phyloP scores from a whole-genome alignment of 139 green algal species.

The Chlamydomonas schloesseri region DNA sequence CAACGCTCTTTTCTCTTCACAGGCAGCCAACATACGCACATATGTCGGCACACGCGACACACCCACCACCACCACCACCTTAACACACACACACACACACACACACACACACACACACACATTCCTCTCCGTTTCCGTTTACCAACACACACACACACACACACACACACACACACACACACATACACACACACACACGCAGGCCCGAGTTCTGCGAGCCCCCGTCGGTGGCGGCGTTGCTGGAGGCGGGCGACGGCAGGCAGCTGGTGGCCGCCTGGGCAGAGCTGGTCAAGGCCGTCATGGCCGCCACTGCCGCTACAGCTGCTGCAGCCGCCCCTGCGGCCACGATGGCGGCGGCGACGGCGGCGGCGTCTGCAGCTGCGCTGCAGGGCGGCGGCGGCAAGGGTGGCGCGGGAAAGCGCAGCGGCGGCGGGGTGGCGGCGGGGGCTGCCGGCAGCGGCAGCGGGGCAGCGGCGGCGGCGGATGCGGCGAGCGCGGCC shows the following conservation, averaged over 20 bases:
- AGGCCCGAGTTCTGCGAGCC: constrained; percentile 34
- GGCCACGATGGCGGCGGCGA: neutral
- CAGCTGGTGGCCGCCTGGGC: constrained; percentile 36
- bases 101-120: too few species aligned
- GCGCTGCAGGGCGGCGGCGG: neutral
- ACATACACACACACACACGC: too few species aligned
- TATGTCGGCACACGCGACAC: too few species aligned
- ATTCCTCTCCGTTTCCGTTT: too few species aligned
- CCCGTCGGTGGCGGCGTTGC: neutral
- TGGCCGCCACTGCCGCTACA: neutral
- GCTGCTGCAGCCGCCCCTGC: constrained; percentile 1
- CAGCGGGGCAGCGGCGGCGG: constrained; percentile 1
- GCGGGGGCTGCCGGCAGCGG: neutral
- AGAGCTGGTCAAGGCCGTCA: neutral
- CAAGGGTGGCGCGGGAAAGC: neutral
- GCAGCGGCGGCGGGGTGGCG: neutral
- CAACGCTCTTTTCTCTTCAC: too few species aligned
- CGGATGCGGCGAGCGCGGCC: neutral
- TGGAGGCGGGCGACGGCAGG: constrained; percentile 9
- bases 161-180: too few species aligned
- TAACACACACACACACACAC: too few species aligned
- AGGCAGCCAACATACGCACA: too few species aligned
- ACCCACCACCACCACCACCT: too few species aligned
- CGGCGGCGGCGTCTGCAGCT: too few species aligned
- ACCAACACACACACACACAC: too few species aligned